Evolutionary conservation across 139 green algal species (phyloP).

Genomic region (Micractinium sp.): DNA sequence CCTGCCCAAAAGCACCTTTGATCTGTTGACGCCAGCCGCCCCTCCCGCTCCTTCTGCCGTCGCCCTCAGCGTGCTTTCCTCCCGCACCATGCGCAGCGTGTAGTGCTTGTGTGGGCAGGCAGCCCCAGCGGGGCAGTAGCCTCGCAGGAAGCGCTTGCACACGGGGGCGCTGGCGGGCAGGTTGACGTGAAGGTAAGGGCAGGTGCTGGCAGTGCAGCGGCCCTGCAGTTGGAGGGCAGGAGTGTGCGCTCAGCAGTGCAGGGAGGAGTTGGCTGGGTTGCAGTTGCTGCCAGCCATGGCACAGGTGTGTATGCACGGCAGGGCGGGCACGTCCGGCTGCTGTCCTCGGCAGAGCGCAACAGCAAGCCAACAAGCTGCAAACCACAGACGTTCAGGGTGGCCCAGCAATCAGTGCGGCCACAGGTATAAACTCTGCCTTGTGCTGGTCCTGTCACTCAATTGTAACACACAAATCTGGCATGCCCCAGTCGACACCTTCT

Average conservation of each 20-base stretch:
- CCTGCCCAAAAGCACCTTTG: too few species aligned
- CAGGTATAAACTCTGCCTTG: too few species aligned
- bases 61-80: slow-evolving; percentile 25
- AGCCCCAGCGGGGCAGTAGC: slow-evolving; percentile 64
- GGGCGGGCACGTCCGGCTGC: too few species aligned
- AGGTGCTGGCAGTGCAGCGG: slow-evolving; percentile 61
- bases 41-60: neutral
- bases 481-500: neutral
- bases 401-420: too few species aligned
- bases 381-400: too few species aligned
- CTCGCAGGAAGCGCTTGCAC: slow-evolving; percentile 66
- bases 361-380: too few species aligned
- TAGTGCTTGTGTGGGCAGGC: slow-evolving; percentile 68
- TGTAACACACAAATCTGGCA: neutral
- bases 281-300: too few species aligned
- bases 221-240: slow-evolving; percentile 44
- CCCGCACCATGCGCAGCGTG: slow-evolving; percentile 59
- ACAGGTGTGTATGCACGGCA: too few species aligned
- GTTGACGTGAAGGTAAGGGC: slow-evolving; percentile 75
- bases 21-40: neutral
- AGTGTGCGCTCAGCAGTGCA: neutral
- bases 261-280: neutral
- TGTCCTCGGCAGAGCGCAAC: too few species aligned
- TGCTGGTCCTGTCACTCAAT: too few species aligned
- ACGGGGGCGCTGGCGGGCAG: slow-evolving; percentile 53